A percentile compares a stretch with the other conserved stretches of the same genome.
Conservation (phyloP, 257 asterid species). For the Anisodus tanguticus region DNA sequence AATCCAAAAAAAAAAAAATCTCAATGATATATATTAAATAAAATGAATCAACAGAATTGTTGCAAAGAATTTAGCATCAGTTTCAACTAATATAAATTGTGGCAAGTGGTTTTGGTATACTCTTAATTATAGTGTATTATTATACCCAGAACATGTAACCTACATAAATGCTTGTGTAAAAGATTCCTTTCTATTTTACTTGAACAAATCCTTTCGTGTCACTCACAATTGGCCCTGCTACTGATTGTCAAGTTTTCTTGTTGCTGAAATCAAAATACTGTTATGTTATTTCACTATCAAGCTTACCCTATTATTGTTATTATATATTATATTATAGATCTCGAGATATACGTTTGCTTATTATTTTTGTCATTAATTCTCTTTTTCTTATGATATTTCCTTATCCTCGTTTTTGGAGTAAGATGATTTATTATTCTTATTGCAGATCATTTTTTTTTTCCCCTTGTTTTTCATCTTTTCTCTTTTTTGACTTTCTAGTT, state of each 20-base stretch:
- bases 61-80: neutral
- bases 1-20: too few relatives aligned
- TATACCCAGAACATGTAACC: neutral
- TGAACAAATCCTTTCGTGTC: conserved; percentile 4
- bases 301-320: neutral
- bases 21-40: too few relatives aligned
- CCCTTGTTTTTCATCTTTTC: neutral
- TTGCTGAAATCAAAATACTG: conserved; percentile 3
- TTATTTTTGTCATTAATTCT: conserved; percentile 10
- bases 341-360: conserved; percentile 19
- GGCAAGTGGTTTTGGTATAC: neutral
- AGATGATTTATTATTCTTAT: neutral
- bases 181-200: conserved; percentile 1
- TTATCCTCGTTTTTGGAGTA: neutral
- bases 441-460: neutral
- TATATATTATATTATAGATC: neutral
- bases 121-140: neutral
- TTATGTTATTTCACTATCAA: conserved; percentile 16
- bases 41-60: too few relatives aligned
- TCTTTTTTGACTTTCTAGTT: neutral
- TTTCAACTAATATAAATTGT: neutral
- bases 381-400: neutral
- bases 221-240: neutral
- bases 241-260: neutral
- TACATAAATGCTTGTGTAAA: conserved; percentile 10